Evolutionary conservation across 768 basidiomycete species (phyloP).

Genomic region (Lentinula lateritia): DNA sequence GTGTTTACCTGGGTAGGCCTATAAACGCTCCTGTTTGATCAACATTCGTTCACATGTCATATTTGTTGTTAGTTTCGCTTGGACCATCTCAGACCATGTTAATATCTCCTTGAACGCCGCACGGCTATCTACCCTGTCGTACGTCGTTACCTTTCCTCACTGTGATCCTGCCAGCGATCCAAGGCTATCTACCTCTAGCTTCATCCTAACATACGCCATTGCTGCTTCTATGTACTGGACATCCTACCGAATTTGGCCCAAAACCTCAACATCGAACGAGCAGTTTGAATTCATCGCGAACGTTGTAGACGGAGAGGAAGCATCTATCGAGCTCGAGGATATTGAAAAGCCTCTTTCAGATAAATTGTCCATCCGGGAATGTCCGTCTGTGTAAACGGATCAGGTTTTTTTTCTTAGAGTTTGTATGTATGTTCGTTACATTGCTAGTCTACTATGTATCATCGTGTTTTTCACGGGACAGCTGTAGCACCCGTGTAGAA

Average conservation of each 20-base stretch:
- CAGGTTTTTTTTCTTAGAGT: background rate
- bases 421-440: background rate
- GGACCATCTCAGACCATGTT: slow-evolving; percentile 1
- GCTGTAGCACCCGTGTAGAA: slow-evolving; percentile 3
- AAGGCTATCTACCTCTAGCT: background rate
- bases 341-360: background rate
- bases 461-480: background rate
- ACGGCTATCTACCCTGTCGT: slow-evolving; percentile 7
- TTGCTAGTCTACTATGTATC: background rate
- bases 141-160: background rate
- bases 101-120: background rate
- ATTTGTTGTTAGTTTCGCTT: slow-evolving; percentile 1
- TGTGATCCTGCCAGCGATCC: background rate
- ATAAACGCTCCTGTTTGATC: background rate
- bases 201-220: slow-evolving; percentile 8
- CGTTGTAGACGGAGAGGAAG: slow-evolving; percentile 1
- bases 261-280: background rate
- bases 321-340: background rate
- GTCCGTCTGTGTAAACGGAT: background rate
- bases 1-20: slow-evolving; percentile 8
- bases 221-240: slow-evolving; percentile 6
- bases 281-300: slow-evolving; percentile 7
- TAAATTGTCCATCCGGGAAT: background rate
- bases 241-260: slow-evolving; percentile 7
- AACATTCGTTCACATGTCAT: background rate